Percentiles rank a stretch among this genome's conserved stretches.
Conservation (phyloP, 805 yeast genomes). For the Zygoascus bituminiphila region DNA sequence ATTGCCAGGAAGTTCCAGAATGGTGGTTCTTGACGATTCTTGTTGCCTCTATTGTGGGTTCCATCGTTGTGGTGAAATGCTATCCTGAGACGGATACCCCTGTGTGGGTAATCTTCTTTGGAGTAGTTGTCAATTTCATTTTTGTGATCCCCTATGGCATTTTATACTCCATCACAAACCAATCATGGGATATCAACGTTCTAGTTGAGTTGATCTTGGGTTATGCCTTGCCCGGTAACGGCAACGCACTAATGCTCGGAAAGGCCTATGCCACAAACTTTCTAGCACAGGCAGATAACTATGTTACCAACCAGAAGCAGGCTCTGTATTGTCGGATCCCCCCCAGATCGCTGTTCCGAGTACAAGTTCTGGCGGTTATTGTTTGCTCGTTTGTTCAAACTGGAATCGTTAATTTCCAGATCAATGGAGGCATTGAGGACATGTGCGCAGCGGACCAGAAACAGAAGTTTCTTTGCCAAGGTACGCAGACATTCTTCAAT, state of each 20-base stretch:
- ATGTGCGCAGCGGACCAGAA: constrained; percentile 24
- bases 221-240: constrained; percentile 54
- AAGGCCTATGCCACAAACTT: constrained; percentile 55
- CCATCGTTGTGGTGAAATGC: constrained; percentile 8
- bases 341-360: constrained; percentile 17
- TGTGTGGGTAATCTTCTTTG: constrained; percentile 50
- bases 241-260: constrained; percentile 47
- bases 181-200: constrained; percentile 48
- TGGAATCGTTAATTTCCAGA: constrained; percentile 22
- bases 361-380: constrained; percentile 38
- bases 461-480: constrained; percentile 31
- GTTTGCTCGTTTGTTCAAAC: constrained; percentile 25
- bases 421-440: constrained; percentile 19
- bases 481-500: constrained; percentile 37
- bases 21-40: constrained; percentile 53
- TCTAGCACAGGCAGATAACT: constrained; percentile 52
- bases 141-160: constrained; percentile 56
- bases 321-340: constrained; percentile 42
- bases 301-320: constrained; percentile 48
- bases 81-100: constrained; percentile 15
- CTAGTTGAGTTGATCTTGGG: constrained; percentile 58
- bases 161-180: constrained; percentile 53
- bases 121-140: constrained; percentile 43
- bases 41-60: constrained; percentile 30
- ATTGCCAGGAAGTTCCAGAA: constrained; percentile 57